phyloP scores from a whole-genome alignment of 2,329 filamentous ascomycete species.

The Claviceps digitariae region DNA sequence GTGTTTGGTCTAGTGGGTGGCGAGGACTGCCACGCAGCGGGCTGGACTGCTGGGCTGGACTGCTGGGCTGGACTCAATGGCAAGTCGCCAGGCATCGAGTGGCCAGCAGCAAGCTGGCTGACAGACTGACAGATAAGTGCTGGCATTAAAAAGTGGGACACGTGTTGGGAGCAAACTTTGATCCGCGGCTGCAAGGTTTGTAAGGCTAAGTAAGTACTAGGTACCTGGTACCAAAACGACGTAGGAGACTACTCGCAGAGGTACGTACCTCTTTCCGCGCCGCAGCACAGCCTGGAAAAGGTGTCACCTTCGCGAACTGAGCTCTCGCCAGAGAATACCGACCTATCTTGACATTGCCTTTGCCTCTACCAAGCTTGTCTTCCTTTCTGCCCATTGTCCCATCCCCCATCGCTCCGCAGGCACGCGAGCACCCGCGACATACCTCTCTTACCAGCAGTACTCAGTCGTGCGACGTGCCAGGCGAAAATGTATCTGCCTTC shows the following conservation, averaged over 20 bases:
- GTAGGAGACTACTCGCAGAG: neutral
- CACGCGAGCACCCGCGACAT: neutral
- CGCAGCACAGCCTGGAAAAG: neutral
- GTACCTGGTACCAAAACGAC: neutral
- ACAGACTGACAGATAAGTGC: too few species aligned
- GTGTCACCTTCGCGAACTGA: conserved; percentile 4
- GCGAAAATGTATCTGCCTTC: conserved; percentile 17
- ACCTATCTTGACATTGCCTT: neutral
- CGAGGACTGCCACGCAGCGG: too few species aligned
- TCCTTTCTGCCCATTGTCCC: neutral
- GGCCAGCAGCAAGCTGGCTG: too few species aligned
- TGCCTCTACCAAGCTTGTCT: neutral
- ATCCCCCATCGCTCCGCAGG: neutral
- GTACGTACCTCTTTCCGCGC: neutral
- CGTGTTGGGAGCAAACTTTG: too few species aligned
- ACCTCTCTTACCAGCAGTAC: neutral
- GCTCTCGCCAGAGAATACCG: too few species aligned
- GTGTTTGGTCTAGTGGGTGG: too few species aligned
- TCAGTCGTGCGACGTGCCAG: neutral
- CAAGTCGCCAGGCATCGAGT: too few species aligned
- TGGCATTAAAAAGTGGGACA: too few species aligned
- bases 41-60: too few species aligned
- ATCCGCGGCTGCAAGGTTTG: too few species aligned
- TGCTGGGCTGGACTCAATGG: too few species aligned
- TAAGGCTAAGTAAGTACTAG: neutral